These are phyloP conservation scores for Gentiana macrophylla DNA, from an alignment of 257 asterid genomes.

Conservation along the genomic window DNA sequence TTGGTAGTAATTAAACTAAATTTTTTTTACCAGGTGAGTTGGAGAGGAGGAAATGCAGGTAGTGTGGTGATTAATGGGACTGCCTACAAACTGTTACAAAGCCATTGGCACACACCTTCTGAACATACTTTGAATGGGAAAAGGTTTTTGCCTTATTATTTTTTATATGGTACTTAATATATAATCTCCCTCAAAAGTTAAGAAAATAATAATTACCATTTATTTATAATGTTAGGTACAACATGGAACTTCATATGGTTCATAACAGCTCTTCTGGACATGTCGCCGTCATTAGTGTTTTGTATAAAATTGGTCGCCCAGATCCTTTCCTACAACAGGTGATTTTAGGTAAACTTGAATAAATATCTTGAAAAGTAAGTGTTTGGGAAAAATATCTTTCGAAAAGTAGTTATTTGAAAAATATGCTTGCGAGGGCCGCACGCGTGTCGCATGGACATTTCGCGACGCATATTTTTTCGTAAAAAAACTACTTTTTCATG, in stretches of 20 bases:
- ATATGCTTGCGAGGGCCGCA: too few relatives aligned
- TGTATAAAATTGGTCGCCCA: constrained; percentile 45
- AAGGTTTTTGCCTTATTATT: constrained; percentile 28
- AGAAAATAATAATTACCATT: too few relatives aligned
- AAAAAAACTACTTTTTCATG: too few relatives aligned
- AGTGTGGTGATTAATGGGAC: constrained; percentile 28
- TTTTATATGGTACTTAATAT: too few relatives aligned
- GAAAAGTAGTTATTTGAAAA: too few relatives aligned
- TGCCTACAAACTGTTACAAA: constrained; percentile 28
- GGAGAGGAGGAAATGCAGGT: constrained; percentile 67
- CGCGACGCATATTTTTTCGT: too few relatives aligned
- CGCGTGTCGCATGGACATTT: too few relatives aligned
- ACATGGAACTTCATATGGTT: constrained; percentile 67
- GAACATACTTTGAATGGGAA: constrained; percentile 54
- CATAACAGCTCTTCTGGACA: constrained; percentile 33
- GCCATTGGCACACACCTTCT: constrained; percentile 85
- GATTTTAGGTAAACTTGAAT: background rate
- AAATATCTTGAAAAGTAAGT: too few relatives aligned
- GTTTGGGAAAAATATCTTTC: too few relatives aligned
- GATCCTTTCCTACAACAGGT: constrained; percentile 48
- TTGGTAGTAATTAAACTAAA: background rate
- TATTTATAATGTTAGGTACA: constrained; percentile 21
- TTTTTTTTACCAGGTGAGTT: constrained; percentile 31
- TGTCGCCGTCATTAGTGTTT: constrained; percentile 43
- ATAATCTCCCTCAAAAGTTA: background rate